These are phyloP conservation scores for Allomyces macrogynus DNA, from an alignment of 192 early-diverging fungal species.

Conservation along the genomic window DNA sequence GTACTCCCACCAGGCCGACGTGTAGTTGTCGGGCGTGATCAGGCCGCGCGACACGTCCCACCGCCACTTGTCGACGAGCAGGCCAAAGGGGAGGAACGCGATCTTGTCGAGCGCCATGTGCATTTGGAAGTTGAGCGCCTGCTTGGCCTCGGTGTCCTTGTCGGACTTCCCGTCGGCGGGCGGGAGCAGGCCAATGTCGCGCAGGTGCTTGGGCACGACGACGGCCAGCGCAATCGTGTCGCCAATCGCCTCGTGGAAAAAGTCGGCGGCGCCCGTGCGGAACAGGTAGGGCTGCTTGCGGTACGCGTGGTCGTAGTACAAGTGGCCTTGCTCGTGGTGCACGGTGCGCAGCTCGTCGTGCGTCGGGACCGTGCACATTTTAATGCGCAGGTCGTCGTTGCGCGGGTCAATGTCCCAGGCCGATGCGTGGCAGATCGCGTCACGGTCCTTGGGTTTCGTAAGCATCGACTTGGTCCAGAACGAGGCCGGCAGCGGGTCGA, in stretches of 20 bases:
- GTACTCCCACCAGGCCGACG: constrained; percentile 7
- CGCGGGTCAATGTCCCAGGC: constrained; percentile 13
- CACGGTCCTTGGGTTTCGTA: constrained; percentile 6
- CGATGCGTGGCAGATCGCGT: constrained; percentile 12
- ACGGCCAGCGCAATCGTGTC: constrained; percentile 10
- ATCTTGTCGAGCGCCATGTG: constrained; percentile 12
- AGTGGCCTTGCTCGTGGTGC: constrained; percentile 17
- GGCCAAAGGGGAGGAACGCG: constrained; percentile 10
- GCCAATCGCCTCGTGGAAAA: constrained; percentile 15
- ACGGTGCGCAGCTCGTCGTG: constrained; percentile 11
- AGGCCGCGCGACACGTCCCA: constrained; percentile 10
- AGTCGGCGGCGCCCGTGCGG: constrained; percentile 12
- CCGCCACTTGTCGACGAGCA: constrained; percentile 13
- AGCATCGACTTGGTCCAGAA: constrained; percentile 12
- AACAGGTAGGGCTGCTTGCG: constrained; percentile 6
- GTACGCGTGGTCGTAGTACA: constrained; percentile 17
- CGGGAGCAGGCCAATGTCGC: constrained; percentile 11
- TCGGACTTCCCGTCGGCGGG: background rate
- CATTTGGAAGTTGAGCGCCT: constrained; percentile 16
- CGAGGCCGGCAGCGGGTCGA: too few species aligned
- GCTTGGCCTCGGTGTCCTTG: constrained; percentile 1
- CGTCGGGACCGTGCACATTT: constrained; percentile 14
- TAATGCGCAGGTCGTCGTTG: constrained; percentile 13
- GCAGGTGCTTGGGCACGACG: constrained; percentile 8
- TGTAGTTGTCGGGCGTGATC: constrained; percentile 9